Conservation (phyloP, 768 basidiomycete species). For the Mycena filopes region DNA sequence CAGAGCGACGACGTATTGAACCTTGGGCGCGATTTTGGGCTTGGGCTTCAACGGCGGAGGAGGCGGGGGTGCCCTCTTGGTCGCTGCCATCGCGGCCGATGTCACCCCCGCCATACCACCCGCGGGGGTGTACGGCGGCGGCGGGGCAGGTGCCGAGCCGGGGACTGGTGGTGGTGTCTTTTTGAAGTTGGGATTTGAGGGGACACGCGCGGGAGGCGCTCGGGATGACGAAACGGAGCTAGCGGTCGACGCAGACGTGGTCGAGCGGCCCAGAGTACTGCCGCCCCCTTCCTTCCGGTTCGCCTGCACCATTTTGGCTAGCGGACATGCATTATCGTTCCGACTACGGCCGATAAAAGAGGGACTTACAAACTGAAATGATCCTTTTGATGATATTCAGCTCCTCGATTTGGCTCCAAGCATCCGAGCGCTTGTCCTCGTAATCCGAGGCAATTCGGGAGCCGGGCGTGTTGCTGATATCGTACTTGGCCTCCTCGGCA, state of each 20-base stretch:
- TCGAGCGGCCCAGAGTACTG: slow-evolving; percentile 46
- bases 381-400: slow-evolving; percentile 86
- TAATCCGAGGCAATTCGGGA: slow-evolving; percentile 82
- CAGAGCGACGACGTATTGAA: slow-evolving; percentile 88
- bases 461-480: slow-evolving; percentile 70
- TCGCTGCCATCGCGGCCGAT: slow-evolving; percentile 53
- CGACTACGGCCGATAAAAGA: background rate
- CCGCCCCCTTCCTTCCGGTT: slow-evolving; percentile 45
- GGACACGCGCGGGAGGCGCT: slow-evolving; percentile 51
- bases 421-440: slow-evolving; percentile 85
- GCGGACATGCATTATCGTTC: slow-evolving; percentile 4
- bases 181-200: slow-evolving; percentile 51
- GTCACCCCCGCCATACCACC: slow-evolving; percentile 33
- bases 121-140: slow-evolving; percentile 58
- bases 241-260: slow-evolving; percentile 48
- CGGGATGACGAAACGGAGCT: slow-evolving; percentile 51
- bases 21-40: slow-evolving; percentile 71
- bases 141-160: slow-evolving; percentile 47
- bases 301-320: slow-evolving; percentile 77
- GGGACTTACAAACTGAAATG: slow-evolving; percentile 80
- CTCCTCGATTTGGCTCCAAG: slow-evolving; percentile 80
- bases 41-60: slow-evolving; percentile 93
- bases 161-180: slow-evolving; percentile 67
- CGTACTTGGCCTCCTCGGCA: slow-evolving; percentile 81
- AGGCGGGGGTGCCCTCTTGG: slow-evolving; percentile 86